Evolutionary conservation across 192 early-diverging fungal species (phyloP), one percentile per base, ranked within the genome.

Genomic region (Gamsiella multidivaricata): DNA sequence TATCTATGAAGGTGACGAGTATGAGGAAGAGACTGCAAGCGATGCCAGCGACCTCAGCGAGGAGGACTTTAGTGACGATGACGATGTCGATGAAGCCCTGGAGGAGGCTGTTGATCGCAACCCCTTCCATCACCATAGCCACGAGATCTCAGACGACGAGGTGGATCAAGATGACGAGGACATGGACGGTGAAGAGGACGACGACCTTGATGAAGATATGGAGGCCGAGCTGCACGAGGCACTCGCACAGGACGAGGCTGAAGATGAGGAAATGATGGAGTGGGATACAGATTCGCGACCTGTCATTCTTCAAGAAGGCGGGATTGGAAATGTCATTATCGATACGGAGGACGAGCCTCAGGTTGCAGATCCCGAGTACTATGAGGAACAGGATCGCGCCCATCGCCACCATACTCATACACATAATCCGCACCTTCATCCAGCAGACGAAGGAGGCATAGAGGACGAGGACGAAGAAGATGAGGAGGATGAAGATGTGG

Each of bases 21-120:
- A 84, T 29, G 91, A 92, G 12, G 91, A 91, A 47, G 94, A 91
- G 28, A 85, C 76, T 41, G 87, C 84, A 29, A 88, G 87, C 43
- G 89, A 91, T 59, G 53, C 85, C 31, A 87, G 86, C 26, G 88
- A 91, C 60, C 57, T 84, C n/a, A 85, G 82, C 54, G 80, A 85
- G 57, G 84, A 82, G 25, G 85, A 82, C 14, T 80, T 82, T 15
- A 80, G 56, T 2, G 87, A 81, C 6, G 87, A 88, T 2, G 85
- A 85, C 32, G 89, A 87, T 28, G 85, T 86, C 17, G 86, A 90
- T 45, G 88, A 86, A 34, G 87, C 83, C 28, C 84, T 88, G 20
- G 92, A 91, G 14, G 86, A 88, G 14, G 68, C 70, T 8, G 80
- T 82, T 2, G 79, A 82, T 33, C 82, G 70, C 18, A 85, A 86